A percentile compares a stretch with the other conserved stretches of the same genome.
Conservation (phyloP, 768 basidiomycete species). For the Collybia sp. region DNA sequence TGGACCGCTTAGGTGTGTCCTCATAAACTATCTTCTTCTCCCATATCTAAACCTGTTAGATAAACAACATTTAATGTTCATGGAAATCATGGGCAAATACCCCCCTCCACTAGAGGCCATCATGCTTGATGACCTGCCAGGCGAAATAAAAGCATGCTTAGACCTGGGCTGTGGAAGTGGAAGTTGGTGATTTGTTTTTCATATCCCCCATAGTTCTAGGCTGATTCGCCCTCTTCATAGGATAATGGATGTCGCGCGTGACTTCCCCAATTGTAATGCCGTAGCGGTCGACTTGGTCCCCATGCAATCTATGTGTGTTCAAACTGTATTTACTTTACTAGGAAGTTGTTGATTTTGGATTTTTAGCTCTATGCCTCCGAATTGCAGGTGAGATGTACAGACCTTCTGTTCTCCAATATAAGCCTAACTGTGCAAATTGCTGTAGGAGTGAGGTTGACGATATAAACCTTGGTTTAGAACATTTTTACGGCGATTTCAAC, state of each 20-base stretch:
- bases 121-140: conserved; percentile 53
- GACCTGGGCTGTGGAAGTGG: conserved; percentile 83
- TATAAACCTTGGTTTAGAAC: conserved; percentile 79
- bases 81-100: conserved; percentile 63
- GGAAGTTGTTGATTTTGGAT: conserved; percentile 9
- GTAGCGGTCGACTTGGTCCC: conserved; percentile 81
- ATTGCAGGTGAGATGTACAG: conserved; percentile 48
- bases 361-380: conserved; percentile 59
- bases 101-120: conserved; percentile 52
- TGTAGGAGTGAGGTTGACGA: conserved; percentile 79
- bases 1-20: conserved; percentile 58
- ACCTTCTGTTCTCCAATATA: conserved; percentile 2
- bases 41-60: conserved; percentile 33
- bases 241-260: conserved; percentile 71
- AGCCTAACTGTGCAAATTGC: conserved; percentile 4
- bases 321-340: conserved; percentile 7
- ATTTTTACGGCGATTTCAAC: conserved; percentile 76
- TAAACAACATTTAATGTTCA: conserved; percentile 63
- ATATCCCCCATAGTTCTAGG: conserved; percentile 2
- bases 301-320: conserved; percentile 64
- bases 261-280: conserved; percentile 63
- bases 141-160: conserved; percentile 56
- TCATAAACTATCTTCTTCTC: not conserved
- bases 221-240: conserved; percentile 27
- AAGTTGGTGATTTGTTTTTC: conserved; percentile 49